These are phyloP conservation scores for Colletotrichum sp. DNA, from an alignment of 2,329 filamentous ascomycete genomes.

Conservation along the genomic window DNA sequence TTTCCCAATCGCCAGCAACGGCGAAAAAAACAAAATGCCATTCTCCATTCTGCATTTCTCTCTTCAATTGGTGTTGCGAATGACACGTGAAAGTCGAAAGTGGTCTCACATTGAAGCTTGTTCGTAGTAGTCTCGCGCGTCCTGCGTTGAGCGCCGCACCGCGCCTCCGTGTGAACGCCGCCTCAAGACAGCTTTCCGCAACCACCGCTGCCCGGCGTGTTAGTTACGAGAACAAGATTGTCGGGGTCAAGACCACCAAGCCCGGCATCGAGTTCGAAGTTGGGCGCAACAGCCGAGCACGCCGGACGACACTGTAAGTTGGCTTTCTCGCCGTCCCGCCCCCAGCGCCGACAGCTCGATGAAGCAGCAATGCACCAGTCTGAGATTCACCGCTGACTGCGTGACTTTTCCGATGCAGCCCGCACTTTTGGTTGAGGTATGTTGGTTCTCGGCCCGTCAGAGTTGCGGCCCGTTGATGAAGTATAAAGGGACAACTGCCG, in stretches of 20 bases:
- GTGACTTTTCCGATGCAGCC: background rate
- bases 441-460: background rate
- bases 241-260: background rate
- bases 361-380: background rate
- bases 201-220: background rate
- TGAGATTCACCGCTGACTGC: background rate
- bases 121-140: background rate
- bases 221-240: background rate
- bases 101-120: background rate
- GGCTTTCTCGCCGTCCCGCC: background rate
- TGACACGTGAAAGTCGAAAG: background rate
- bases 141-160: background rate
- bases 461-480: background rate
- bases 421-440: conserved; percentile 24
- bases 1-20: background rate
- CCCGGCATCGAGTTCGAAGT: conserved; percentile 12
- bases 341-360: background rate
- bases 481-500: conserved; percentile 46
- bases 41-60: background rate
- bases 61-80: background rate
- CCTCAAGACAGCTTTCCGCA: conserved; percentile 2
- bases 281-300: background rate
- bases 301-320: conserved; percentile 21
- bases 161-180: background rate
- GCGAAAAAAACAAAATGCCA: background rate